These are phyloP conservation scores for Zygosaccharomyces sapae DNA, from an alignment of 1,139 yeast genomes.

Conservation along the genomic window DNA sequence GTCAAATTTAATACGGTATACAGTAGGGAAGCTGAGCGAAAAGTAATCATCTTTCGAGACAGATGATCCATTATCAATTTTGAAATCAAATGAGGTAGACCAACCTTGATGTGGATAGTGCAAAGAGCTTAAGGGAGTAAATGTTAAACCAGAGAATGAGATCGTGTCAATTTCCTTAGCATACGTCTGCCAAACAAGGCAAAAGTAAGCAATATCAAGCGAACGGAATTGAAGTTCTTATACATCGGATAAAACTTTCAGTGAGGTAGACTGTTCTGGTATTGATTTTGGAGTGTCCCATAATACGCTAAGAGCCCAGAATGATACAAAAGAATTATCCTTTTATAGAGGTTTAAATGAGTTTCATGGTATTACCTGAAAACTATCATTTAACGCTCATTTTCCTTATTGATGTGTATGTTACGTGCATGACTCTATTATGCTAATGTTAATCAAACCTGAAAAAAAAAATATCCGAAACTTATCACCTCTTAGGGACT, in stretches of 20 bases:
- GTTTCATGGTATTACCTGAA: too few species aligned
- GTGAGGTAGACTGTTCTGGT: not conserved
- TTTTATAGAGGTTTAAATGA: too few species aligned
- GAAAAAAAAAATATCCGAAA: not conserved
- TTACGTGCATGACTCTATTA: not conserved
- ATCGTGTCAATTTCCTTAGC: constrained; percentile 22
- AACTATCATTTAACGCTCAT: too few species aligned
- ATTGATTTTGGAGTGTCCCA: too few species aligned
- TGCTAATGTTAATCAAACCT: not conserved
- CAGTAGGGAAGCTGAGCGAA: constrained; percentile 29
- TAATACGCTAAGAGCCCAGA: too few species aligned
- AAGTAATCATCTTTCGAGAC: constrained; percentile 31
- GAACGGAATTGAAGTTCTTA: constrained; percentile 9
- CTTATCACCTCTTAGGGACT: not conserved
- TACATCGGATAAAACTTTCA: not conserved
- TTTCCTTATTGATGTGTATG: too few species aligned
- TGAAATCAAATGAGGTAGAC: constrained; percentile 34
- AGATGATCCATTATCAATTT: constrained; percentile 17
- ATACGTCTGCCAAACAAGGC: constrained; percentile 9
- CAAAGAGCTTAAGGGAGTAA: constrained; percentile 22
- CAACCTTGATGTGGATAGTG: constrained; percentile 35
- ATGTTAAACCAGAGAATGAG: constrained; percentile 22
- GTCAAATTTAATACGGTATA: constrained; percentile 36
- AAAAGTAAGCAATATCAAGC: constrained; percentile 5
- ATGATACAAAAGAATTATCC: too few species aligned